These are phyloP conservation scores for Pyrenula aspistea DNA, from an alignment of 495 filamentous ascomycete genomes.

Conservation along the genomic window DNA sequence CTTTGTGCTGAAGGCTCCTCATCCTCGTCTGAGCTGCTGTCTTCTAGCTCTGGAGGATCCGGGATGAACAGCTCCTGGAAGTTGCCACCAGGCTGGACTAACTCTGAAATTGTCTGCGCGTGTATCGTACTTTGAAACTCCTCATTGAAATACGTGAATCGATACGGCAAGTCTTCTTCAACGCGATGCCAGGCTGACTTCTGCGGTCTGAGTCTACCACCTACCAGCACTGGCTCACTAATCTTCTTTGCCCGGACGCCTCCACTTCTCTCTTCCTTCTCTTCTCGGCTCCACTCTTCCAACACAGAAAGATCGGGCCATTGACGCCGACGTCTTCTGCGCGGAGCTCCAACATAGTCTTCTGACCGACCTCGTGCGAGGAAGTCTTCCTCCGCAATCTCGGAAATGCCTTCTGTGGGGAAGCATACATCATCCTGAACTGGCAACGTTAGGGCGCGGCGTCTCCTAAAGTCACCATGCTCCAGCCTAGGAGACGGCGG, in stretches of 20 bases:
- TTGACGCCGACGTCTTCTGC: slow-evolving; percentile 39
- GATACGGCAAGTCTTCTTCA: slow-evolving; percentile 83
- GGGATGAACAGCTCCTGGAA: slow-evolving; percentile 83
- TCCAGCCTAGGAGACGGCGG: slow-evolving; percentile 18
- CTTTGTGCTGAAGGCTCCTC: slow-evolving; percentile 10
- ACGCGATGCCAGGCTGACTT: slow-evolving; percentile 70
- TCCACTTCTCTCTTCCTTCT: slow-evolving; percentile 82
- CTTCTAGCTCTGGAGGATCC: slow-evolving; percentile 50
- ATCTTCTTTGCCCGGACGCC: slow-evolving; percentile 84
- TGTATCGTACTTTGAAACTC: slow-evolving; percentile 91
- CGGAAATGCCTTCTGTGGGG: slow-evolving; percentile 64
- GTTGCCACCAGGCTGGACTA: slow-evolving; percentile 69
- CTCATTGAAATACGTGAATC: slow-evolving; percentile 98
- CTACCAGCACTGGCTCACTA: slow-evolving; percentile 83
- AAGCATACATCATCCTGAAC: slow-evolving; percentile 91
- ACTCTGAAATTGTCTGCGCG: slow-evolving; percentile 84
- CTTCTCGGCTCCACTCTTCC: slow-evolving; percentile 82
- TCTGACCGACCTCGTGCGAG: slow-evolving; percentile 24
- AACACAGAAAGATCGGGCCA: slow-evolving; percentile 67
- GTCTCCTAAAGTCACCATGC: slow-evolving; percentile 26
- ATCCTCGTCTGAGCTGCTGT: slow-evolving; percentile 50
- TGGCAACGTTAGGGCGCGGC: slow-evolving; percentile 38
- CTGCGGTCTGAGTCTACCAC: slow-evolving; percentile 73
- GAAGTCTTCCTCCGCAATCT: slow-evolving; percentile 66
- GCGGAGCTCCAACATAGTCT: slow-evolving; percentile 29